A percentile compares a stretch with the other conserved stretches of the same genome.
Evolutionary conservation across 2,329 filamentous ascomycete genomes (phyloP).

Genomic region (Nemania diffusa): DNA sequence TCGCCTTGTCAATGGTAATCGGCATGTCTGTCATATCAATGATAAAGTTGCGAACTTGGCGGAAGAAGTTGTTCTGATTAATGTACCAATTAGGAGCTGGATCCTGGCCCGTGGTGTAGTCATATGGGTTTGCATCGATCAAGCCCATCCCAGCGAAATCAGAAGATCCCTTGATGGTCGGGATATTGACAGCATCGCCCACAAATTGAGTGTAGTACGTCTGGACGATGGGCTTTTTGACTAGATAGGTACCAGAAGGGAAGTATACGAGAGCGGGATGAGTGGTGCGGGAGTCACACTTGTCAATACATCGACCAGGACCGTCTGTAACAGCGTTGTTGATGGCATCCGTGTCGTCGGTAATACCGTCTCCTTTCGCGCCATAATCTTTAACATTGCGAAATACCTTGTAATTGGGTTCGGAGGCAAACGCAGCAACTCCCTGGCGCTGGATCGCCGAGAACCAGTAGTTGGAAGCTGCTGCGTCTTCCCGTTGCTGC

Average conservation of each 20-base stretch:
- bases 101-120: conserved; percentile 49
- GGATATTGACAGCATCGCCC: conserved; percentile 78
- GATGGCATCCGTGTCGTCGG: conserved; percentile 90
- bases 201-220: conserved; percentile 95
- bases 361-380: conserved; percentile 72
- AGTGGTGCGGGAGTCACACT: conserved; percentile 86
- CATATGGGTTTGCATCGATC: conserved; percentile 89
- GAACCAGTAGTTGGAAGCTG: conserved; percentile 74
- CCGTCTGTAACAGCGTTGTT: conserved; percentile 84
- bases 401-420: conserved; percentile 73
- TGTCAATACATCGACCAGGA: conserved; percentile 75
- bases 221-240: conserved; percentile 81
- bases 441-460: conserved; percentile 76
- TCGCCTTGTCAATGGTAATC: conserved; percentile 60
- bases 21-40: conserved; percentile 76
- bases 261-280: conserved; percentile 91
- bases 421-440: conserved; percentile 68
- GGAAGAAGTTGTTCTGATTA: conserved; percentile 87
- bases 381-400: conserved; percentile 82
- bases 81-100: conserved; percentile 78
- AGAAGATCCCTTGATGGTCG: conserved; percentile 78
- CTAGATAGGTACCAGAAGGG: conserved; percentile 84
- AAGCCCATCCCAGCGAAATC: conserved; percentile 86
- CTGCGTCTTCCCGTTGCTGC: conserved; percentile 42
- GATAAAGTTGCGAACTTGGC: conserved; percentile 82